A percentile compares a stretch with the other conserved stretches of the same genome.
These are phyloP conservation scores for Bretziella fagacearum DNA, from an alignment of 2,329 filamentous ascomycete genomes.

Conservation along the genomic window DNA sequence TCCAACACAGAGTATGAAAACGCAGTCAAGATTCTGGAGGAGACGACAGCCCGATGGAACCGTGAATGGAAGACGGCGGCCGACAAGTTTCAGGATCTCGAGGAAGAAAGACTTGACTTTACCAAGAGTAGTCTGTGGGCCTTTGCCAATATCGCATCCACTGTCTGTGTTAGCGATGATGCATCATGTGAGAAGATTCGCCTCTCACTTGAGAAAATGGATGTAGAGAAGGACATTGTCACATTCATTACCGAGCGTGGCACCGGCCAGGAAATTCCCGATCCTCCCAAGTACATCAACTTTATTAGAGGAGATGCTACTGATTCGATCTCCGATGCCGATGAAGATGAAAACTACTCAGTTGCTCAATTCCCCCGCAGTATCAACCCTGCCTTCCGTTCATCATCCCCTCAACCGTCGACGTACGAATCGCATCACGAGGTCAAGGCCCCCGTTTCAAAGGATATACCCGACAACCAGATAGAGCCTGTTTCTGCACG, in stretches of 20 bases:
- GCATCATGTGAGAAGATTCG: conserved; percentile 92
- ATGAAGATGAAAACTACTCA: conserved; percentile 78
- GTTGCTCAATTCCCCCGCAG: conserved; percentile 90
- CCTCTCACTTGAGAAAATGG: conserved; percentile 80
- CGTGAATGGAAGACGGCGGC: conserved; percentile 95
- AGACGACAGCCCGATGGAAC: conserved; percentile 92
- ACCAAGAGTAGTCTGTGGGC: conserved; percentile 96
- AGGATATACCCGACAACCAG: conserved; percentile 3
- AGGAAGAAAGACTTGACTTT: conserved; percentile 93
- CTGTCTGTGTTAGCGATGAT: conserved; percentile 95
- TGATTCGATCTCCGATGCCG: conserved; percentile 66
- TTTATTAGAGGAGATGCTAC: conserved; percentile 79
- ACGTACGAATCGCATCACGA: conserved; percentile 79
- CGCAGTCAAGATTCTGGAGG: conserved; percentile 82
- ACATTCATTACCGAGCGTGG: conserved; percentile 76
- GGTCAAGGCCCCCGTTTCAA: conserved; percentile 58
- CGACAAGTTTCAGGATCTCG: conserved; percentile 97
- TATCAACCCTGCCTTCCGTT: conserved; percentile 89
- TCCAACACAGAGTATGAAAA: conserved; percentile 89
- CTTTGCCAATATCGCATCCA: conserved; percentile 93
- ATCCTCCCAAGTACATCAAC: conserved; percentile 96
- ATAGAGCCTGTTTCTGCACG: background rate
- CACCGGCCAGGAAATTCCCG: conserved; percentile 93
- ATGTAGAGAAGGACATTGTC: conserved; percentile 88
- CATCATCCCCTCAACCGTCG: conserved; percentile 90